Evolutionary conservation across 176 grass and related monocot species (phyloP), one percentile per base, ranked within the genome.

Genomic region (Musa troglodytarum): DNA sequence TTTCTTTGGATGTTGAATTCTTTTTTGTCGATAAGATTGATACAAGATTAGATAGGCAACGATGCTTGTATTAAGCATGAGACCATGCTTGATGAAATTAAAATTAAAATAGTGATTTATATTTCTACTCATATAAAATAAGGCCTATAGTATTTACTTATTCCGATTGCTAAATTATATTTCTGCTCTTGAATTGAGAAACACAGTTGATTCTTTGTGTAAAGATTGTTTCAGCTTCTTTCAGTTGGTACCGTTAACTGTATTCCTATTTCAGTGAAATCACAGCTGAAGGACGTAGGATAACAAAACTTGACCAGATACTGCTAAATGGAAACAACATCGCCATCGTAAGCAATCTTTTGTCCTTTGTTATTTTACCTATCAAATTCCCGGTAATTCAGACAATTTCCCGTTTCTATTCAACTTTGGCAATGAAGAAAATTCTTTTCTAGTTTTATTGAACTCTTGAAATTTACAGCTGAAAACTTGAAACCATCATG

Each of bases 271-370:
- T 6, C 77, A 99, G 96, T 65, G 96, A 99, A 84, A 92, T 95
- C 61, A 95, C 91, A 68, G 51, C 96, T 21, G 96, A 99, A 82
- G 96, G 96, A 1, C 91, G 91, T 43, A 87, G 96, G 61, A 95
- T 99, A 58, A 95, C 88, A 67, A 99, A 99, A 78, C 88, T 99
- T 34, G 96, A 99, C 79, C 96, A 99, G 74, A 99, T 99, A 53
- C 85, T 99, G 12, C 76, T 99, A 20, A 99, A 99, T 34, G 96
- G 96, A 65, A 99, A 95, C 87, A 99, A 99, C 68, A 99, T 99
- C 78, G 96, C 96, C 76, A 99, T 99, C 53, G 96, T 99, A 92
- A 99, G 88, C 55, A 51, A 65, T 43, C 34, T 43, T 43, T 6
- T 43, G 34, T 43, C 34, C 3, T 43, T 43, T 0, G 34, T 4